Percentiles rank a stretch among this genome's conserved stretches.
These are phyloP conservation scores for Pythium coloratum DNA, from an alignment of 352 stramenopile species.

Conservation along the genomic window DNA sequence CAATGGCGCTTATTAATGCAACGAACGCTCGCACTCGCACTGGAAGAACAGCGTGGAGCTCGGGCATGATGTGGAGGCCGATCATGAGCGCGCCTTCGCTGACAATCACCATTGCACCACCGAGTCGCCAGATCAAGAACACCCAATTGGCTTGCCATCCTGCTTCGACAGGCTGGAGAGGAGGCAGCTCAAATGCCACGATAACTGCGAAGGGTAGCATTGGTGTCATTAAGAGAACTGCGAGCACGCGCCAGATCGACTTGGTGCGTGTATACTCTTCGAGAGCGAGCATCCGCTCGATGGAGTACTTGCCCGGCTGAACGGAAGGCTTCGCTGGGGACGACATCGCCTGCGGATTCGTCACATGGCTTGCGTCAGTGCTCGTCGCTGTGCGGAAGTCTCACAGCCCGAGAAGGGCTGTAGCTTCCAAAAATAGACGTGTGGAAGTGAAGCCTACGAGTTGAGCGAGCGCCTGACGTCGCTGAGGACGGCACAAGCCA, in stretches of 20 bases:
- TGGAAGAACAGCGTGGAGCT: not conserved
- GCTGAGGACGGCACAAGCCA: too few species aligned
- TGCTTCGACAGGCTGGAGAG: not conserved
- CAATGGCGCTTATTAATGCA: not conserved
- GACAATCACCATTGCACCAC: not conserved
- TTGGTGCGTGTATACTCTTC: conserved; percentile 23
- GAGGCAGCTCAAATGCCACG: conserved; percentile 16
- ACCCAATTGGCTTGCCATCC: conserved; percentile 12
- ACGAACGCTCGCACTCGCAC: not conserved
- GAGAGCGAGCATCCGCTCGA: conserved; percentile 26
- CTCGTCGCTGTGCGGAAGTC: too few species aligned
- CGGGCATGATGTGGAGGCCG: not conserved
- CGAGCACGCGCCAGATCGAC: conserved; percentile 8
- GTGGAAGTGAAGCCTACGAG: too few species aligned
- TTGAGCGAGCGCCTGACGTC: too few species aligned
- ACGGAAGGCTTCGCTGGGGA: not conserved
- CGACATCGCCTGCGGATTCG: too few species aligned
- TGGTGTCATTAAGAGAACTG: conserved; percentile 3
- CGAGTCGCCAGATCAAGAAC: not conserved
- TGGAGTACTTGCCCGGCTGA: conserved; percentile 22
- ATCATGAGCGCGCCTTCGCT: not conserved
- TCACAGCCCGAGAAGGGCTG: too few species aligned
- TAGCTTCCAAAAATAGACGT: too few species aligned
- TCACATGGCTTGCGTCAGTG: too few species aligned
- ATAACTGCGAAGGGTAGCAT: conserved; percentile 7